phyloP scores from a whole-genome alignment of 768 basidiomycete genomes.

The Phylloporus arenicola region DNA sequence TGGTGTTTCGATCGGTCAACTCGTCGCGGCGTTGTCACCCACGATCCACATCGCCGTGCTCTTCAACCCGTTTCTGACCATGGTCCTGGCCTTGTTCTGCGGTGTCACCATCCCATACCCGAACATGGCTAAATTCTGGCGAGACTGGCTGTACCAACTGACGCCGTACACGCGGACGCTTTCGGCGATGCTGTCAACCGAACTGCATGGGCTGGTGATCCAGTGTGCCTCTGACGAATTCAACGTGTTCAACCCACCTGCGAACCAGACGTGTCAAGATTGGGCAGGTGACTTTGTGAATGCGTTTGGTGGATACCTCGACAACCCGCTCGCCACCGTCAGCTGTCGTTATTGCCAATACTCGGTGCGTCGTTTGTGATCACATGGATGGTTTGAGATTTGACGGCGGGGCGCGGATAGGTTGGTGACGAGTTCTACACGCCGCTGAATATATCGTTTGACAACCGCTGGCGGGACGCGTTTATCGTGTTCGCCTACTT shows the following conservation, averaged over 20 bases:
- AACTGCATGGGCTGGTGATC: constrained; percentile 66
- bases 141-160: constrained; percentile 72
- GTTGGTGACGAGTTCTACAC: constrained; percentile 66
- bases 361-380: constrained; percentile 24
- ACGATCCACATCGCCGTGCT: constrained; percentile 74
- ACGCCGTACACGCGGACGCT: constrained; percentile 67
- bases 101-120: constrained; percentile 76
- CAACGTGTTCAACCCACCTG: constrained; percentile 63
- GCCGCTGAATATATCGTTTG: constrained; percentile 62
- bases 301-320: constrained; percentile 66
- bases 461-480: constrained; percentile 61
- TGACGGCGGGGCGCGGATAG: constrained; percentile 12
- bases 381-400: not conserved
- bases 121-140: constrained; percentile 61
- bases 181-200: constrained; percentile 70
- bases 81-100: constrained; percentile 68
- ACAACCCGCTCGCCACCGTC: constrained; percentile 54
- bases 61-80: constrained; percentile 70
- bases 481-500: constrained; percentile 63
- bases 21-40: constrained; percentile 72
- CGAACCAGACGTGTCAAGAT: constrained; percentile 61
- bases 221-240: constrained; percentile 66
- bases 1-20: constrained; percentile 67
- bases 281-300: constrained; percentile 70
- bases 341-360: constrained; percentile 74